A percentile compares a stretch with the other conserved stretches of the same genome.
phyloP scores from a whole-genome alignment of 2,329 filamentous ascomycete genomes.

The Exophiala aquamarina region DNA sequence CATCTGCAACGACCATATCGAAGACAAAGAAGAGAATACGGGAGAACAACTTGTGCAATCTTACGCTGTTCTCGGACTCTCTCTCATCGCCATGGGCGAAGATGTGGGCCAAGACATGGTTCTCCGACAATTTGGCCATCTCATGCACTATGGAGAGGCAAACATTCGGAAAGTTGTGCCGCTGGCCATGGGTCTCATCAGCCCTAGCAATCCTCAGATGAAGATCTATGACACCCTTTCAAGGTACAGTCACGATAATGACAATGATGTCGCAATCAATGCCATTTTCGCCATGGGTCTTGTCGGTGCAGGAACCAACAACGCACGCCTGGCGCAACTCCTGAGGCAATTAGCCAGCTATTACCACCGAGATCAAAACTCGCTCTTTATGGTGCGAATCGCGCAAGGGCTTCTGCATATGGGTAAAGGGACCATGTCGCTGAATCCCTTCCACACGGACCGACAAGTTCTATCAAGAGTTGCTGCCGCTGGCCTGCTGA shows the following conservation, averaged over 20 bases:
- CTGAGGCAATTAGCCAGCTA: conserved; percentile 94
- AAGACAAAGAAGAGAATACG: conserved; percentile 92
- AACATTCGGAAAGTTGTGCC: conserved; percentile 97
- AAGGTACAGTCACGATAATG: conserved; percentile 96
- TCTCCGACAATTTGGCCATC: conserved; percentile 90
- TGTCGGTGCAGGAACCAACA: conserved; percentile 94
- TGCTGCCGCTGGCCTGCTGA: conserved; percentile 81
- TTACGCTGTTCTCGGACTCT: conserved; percentile 92
- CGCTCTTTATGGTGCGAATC: conserved; percentile 98
- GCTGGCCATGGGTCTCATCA: conserved; percentile 93
- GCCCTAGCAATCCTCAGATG: conserved; percentile 98
- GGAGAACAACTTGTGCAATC: conserved; percentile 93
- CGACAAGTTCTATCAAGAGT: conserved; percentile 93
- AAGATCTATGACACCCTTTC: conserved; percentile 99
- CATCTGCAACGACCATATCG: conserved; percentile 96
- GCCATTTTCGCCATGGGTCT: conserved; percentile 99
- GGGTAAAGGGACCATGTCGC: conserved; percentile 95
- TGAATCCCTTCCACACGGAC: conserved; percentile 99
- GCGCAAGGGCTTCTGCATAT: conserved; percentile 97
- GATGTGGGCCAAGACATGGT: conserved; percentile 99
- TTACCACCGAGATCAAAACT: conserved; percentile 94
- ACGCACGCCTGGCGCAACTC: conserved; percentile 90
- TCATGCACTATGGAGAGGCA: conserved; percentile 98
- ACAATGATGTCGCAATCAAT: conserved; percentile 96
- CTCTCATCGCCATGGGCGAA: conserved; percentile 95